Conservation (phyloP, 2,329 filamentous ascomycete genomes). For the Apiospora aurea region DNA sequence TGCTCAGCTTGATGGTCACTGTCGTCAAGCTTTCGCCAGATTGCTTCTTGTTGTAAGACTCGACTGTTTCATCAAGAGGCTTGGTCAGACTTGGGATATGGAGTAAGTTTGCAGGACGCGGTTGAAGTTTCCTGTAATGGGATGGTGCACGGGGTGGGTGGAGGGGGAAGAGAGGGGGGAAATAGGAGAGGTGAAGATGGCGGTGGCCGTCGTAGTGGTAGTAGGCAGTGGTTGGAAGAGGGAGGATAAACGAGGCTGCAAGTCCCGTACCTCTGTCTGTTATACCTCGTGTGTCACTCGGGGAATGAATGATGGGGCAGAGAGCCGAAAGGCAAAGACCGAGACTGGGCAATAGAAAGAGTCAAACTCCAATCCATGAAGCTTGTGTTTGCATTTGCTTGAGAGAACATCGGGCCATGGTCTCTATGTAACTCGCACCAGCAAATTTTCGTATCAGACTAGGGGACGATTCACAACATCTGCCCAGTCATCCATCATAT, state of each 20-base stretch:
- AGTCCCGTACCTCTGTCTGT: constrained; percentile 40
- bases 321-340: not conserved
- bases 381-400: constrained; percentile 12
- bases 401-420: not conserved
- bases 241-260: constrained; percentile 37
- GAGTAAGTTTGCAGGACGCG: constrained; percentile 37
- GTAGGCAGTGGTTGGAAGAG: not conserved
- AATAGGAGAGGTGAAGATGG: constrained; percentile 24
- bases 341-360: not conserved
- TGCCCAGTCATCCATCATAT: not conserved
- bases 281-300: constrained; percentile 42
- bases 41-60: constrained; percentile 42
- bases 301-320: not conserved
- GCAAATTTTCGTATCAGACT: not conserved
- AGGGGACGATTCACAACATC: constrained; percentile 10
- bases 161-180: constrained; percentile 29
- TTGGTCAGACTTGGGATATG: constrained; percentile 34
- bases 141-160: constrained; percentile 30
- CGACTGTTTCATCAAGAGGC: constrained; percentile 42
- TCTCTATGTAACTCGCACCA: constrained; percentile 14
- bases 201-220: not conserved
- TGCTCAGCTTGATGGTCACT: constrained; percentile 35
- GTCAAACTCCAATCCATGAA: constrained; percentile 3
- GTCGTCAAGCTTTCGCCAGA: constrained; percentile 37
- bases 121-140: constrained; percentile 24